A percentile compares a stretch with the other conserved stretches of the same genome.
Evolutionary conservation across 2,329 filamentous ascomycete genomes (phyloP).

Genomic region (Microdochium bolleyi): DNA sequence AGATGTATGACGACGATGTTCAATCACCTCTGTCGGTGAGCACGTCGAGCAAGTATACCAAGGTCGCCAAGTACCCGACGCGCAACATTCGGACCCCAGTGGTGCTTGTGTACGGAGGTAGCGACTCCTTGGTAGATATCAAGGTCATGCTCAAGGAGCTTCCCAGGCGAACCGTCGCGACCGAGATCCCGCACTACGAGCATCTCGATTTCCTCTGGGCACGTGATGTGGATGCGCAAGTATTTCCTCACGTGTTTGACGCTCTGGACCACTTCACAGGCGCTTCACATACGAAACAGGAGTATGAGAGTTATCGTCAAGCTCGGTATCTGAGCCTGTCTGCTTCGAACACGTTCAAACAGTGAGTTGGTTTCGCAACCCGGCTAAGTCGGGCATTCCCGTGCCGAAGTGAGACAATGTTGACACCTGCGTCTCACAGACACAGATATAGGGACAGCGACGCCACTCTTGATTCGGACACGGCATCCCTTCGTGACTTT

Average conservation of each 20-base stretch:
- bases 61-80: conserved; percentile 92
- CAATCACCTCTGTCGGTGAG: conserved; percentile 66
- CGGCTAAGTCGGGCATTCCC: not conserved
- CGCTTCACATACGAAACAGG: conserved; percentile 48
- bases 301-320: conserved; percentile 49
- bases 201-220: conserved; percentile 97
- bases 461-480: conserved; percentile 16
- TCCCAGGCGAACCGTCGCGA: conserved; percentile 75
- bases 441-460: conserved; percentile 13
- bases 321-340: conserved; percentile 42
- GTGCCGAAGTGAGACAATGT: no score
- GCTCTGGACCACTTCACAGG: conserved; percentile 67
- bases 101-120: conserved; percentile 87
- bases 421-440: not conserved
- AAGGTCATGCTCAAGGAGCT: conserved; percentile 85
- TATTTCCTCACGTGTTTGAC: conserved; percentile 88
- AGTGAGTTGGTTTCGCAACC: conserved; percentile 14
- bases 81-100: conserved; percentile 95
- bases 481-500: conserved; percentile 14
- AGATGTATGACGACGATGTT: conserved; percentile 97
- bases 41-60: conserved; percentile 77
- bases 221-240: conserved; percentile 70
- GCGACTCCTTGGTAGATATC: conserved; percentile 91
- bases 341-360: conserved; percentile 21
- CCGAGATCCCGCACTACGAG: conserved; percentile 85